Evolutionary conservation across 1,284 basidiomycete species (phyloP).

Genomic region (Megacollybia platyphylla): DNA sequence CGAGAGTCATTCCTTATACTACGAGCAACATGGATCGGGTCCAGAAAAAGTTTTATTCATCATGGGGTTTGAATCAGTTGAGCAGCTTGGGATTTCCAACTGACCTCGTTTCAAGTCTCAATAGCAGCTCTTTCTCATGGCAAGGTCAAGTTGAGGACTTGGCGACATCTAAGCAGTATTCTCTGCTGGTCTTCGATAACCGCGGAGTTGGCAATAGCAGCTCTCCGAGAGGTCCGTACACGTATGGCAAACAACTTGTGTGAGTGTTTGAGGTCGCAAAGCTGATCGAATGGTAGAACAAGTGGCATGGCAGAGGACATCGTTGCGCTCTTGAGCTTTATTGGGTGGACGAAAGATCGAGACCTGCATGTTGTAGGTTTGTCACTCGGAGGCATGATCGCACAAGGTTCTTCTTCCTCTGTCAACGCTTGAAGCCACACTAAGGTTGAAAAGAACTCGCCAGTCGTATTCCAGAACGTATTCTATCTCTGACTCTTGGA

Average conservation of each 20-base stretch:
- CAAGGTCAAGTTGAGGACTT: conserved; percentile 47
- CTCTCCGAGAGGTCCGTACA: conserved; percentile 60
- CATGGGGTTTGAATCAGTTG: conserved; percentile 41
- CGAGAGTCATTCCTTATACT: conserved; percentile 65
- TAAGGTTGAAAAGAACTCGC: conserved; percentile 39
- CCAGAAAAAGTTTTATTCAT: conserved; percentile 52
- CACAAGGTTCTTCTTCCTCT: conserved; percentile 40
- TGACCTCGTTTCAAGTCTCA: conserved; percentile 25
- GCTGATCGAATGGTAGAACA: conserved; percentile 29
- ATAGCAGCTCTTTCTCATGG: conserved; percentile 56
- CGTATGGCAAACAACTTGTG: conserved; percentile 19
- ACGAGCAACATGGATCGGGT: conserved; percentile 59
- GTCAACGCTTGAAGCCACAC: background rate
- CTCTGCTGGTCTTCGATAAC: conserved; percentile 77
- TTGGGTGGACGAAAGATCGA: conserved; percentile 53
- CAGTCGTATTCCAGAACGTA: conserved; percentile 49
- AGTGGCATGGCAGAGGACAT: conserved; percentile 72
- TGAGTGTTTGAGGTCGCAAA: conserved; percentile 1
- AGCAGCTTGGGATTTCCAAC: background rate
- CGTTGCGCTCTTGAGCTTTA: conserved; percentile 53
- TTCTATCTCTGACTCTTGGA: conserved; percentile 51
- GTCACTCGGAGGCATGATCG: conserved; percentile 82
- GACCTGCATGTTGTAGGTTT: conserved; percentile 68
- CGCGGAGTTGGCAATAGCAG: conserved; percentile 75
- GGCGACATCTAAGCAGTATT: conserved; percentile 32